Evolutionary conservation across 805 yeast species (phyloP), one percentile per base, ranked within the genome.

Genomic region (Vanderwaltozyma tropicalis): DNA sequence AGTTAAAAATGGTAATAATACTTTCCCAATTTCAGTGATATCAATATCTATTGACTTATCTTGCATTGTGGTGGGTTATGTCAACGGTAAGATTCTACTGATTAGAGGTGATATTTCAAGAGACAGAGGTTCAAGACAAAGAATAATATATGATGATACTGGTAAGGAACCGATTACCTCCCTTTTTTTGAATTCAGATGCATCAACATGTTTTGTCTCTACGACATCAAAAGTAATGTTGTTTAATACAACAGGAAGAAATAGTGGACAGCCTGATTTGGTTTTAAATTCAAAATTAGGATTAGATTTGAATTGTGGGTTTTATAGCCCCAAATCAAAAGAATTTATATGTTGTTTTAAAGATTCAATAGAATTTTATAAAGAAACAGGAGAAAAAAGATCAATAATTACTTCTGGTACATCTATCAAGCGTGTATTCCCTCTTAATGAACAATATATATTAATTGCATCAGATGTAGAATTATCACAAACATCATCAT

Each of bases 61-160:
- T 5, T 53, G 61, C 35, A 46, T 59, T 8, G 54, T 42, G 5
- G 41, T 53, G 1, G 61, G 62, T 9, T 59, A 48, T 27, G 46
- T 46, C 7, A 53, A 87, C 56, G 98, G 98, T 2, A 69, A 76
- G 16, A 86, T 88, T 2, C 64, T 88, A 2, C 62, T 88, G 6
- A 74, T 88, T 0, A 64, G 97, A 44, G 98, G 98, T 8, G 97
- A 92, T 57, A 58, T 92, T 24, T 47, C 85, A 6, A 75, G 87
- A 48, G 98, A 92, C 53, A 66, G 95, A 41, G 97, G 97, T 0
- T 77, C 95, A 9, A 74, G 92, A 45, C 97, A 89, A 51, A 66
- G 96, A 21, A 57, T 80, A 0, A 77, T 88, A 1, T 84, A 78
- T 53, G 84, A 80, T 41, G 73, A 78, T 36, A 31, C 46, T 5